Evolutionary conservation across 179 eudicot species (phyloP).

Genomic region (Silene noctiflora): DNA sequence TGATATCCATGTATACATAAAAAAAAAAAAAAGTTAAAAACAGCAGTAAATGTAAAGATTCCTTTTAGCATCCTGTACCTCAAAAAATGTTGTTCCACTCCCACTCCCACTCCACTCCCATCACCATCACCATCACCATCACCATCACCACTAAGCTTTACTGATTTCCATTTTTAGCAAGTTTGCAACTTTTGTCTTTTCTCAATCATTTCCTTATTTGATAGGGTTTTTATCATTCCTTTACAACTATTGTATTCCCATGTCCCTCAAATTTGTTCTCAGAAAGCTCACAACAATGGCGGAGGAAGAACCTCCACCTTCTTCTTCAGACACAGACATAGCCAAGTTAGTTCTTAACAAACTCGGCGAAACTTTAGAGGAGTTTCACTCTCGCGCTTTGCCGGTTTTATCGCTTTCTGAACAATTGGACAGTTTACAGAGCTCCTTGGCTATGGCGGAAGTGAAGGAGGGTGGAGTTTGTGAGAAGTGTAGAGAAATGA

Average conservation of each 20-base stretch:
- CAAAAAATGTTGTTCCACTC: neutral
- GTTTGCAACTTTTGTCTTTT: neutral
- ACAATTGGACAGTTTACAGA: neutral
- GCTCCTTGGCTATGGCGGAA: neutral
- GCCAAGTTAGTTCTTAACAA: conserved; percentile 3
- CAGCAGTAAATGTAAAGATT: neutral
- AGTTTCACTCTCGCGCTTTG: neutral
- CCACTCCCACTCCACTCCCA: neutral
- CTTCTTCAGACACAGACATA: neutral
- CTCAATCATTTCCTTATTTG: neutral
- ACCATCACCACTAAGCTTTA: neutral
- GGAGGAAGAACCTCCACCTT: neutral
- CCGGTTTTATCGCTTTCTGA: neutral
- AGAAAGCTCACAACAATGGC: conserved; percentile 5
- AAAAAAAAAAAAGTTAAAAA: too few relatives aligned
- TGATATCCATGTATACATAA: too few relatives aligned
- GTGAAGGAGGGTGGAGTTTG: neutral
- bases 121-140: neutral
- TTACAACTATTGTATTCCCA: neutral
- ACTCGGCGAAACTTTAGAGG: neutral
- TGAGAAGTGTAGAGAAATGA: neutral
- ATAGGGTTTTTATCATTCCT: neutral
- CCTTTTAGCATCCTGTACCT: neutral
- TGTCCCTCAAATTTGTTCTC: neutral
- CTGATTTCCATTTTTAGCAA: neutral